A percentile compares a stretch with the other conserved stretches of the same genome.
These are phyloP conservation scores for Phanerochaete sordida DNA, from an alignment of 768 basidiomycete species.

Conservation along the genomic window DNA sequence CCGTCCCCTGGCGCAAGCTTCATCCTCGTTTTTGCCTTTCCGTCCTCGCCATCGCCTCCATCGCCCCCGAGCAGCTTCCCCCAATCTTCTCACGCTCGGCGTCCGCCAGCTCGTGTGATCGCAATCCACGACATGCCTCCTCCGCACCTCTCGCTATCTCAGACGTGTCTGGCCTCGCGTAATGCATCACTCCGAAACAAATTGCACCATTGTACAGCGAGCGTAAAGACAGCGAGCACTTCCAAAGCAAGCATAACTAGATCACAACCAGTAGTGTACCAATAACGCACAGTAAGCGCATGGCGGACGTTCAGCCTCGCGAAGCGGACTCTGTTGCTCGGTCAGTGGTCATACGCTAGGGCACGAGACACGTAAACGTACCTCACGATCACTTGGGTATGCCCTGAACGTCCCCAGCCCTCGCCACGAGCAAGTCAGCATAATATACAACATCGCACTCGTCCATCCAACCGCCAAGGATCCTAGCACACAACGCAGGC, in stretches of 20 bases:
- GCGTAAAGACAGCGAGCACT: slow-evolving; percentile 8
- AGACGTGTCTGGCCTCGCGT: neutral
- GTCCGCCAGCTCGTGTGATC: neutral
- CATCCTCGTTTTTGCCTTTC: neutral
- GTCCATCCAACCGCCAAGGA: neutral
- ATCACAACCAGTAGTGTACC: neutral
- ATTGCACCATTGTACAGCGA: slow-evolving; percentile 7
- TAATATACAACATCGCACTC: neutral
- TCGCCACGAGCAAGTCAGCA: neutral
- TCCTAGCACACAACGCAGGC: slow-evolving; percentile 37
- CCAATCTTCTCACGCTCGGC: slow-evolving; percentile 2
- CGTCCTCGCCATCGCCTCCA: neutral
- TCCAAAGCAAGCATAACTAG: slow-evolving; percentile 9
- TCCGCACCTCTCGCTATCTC: neutral
- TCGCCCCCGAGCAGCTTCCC: neutral
- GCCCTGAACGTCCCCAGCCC: neutral
- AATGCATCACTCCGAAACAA: neutral
- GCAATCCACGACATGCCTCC: neutral
- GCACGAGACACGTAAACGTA: neutral
- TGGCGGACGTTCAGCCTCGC: neutral
- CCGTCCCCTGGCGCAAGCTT: neutral
- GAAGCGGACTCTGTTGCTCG: neutral
- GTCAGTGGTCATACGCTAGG: neutral
- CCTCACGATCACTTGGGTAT: slow-evolving; percentile 1
- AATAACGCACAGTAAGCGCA: neutral